Percentiles rank a stretch among this genome's conserved stretches.
Evolutionary conservation across 2,329 filamentous ascomycete species (phyloP).

Genomic region (Fusarium kyushuense): DNA sequence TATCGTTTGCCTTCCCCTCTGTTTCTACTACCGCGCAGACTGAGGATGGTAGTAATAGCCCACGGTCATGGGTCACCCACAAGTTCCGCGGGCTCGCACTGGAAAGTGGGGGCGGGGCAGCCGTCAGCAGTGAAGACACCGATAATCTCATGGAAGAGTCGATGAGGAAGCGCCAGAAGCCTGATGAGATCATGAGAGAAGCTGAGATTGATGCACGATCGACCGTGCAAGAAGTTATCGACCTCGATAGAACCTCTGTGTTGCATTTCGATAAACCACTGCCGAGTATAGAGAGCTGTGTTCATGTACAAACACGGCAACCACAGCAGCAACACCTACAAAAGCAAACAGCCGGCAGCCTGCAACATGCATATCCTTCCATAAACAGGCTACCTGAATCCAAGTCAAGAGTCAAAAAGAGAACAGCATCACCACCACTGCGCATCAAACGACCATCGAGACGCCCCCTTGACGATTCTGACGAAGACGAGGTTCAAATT

Average conservation of each 20-base stretch:
- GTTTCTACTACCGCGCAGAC: conserved; percentile 46
- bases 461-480: conserved; percentile 40
- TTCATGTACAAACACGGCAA: conserved; percentile 16
- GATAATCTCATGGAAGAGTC: conserved; percentile 49
- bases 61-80: conserved; percentile 64
- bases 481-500: conserved; percentile 54
- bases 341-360: conserved; percentile 31
- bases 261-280: conserved; percentile 8
- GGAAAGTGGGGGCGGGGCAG: conserved; percentile 60
- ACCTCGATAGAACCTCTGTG: conserved; percentile 23
- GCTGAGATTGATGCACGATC: conserved; percentile 43
- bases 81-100: conserved; percentile 65
- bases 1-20: conserved; percentile 42
- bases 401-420: conserved; percentile 53
- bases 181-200: conserved; percentile 51
- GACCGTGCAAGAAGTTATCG: conserved; percentile 15
- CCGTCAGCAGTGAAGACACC: conserved; percentile 44
- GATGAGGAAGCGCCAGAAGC: conserved; percentile 55
- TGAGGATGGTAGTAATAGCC: conserved; percentile 65
- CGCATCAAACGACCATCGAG: conserved; percentile 44
- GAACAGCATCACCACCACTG: conserved; percentile 56
- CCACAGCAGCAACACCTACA: conserved; percentile 12
- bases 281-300: not conserved
- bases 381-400: conserved; percentile 56
- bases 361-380: conserved; percentile 54